Percentiles rank a stretch among this genome's conserved stretches.
phyloP scores from a whole-genome alignment of 148 eudicot species.

The Drosera capensis region DNA sequence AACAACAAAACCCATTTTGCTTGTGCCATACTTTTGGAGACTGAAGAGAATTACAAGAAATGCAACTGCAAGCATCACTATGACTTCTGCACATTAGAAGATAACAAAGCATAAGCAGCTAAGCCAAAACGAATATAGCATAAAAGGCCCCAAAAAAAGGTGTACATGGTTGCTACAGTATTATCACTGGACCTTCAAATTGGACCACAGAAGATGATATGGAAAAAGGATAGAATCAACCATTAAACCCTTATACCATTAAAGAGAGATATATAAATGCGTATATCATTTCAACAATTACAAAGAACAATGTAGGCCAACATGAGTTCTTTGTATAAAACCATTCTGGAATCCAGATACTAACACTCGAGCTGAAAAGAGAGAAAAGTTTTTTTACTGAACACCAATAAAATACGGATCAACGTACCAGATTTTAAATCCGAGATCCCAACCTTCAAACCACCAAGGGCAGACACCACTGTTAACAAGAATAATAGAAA shows the following conservation, averaged over 20 bases:
- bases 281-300: too few relatives aligned
- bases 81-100: conserved; percentile 45
- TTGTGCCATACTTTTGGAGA: conserved; percentile 82
- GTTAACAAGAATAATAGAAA: conserved; percentile 11
- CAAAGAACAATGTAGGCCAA: too few relatives aligned
- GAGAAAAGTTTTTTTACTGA: too few relatives aligned
- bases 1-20: conserved; percentile 85
- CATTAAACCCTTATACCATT: too few relatives aligned
- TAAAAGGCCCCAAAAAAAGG: neutral
- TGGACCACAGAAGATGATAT: too few relatives aligned
- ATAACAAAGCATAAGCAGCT: conserved; percentile 3
- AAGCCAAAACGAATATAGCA: neutral
- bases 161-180: neutral
- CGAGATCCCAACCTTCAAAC: conserved; percentile 71
- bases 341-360: too few relatives aligned
- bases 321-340: too few relatives aligned
- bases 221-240: too few relatives aligned
- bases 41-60: conserved; percentile 82
- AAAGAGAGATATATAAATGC: too few relatives aligned
- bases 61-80: conserved; percentile 77
- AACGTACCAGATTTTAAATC: conserved; percentile 54
- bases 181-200: too few relatives aligned
- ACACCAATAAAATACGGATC: too few relatives aligned
- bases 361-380: too few relatives aligned
- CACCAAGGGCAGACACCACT: conserved; percentile 95